Evolutionary conservation across 805 yeast species (phyloP), one percentile per base, ranked within the genome.

Genomic region (Scheffersomyces spartinae): DNA sequence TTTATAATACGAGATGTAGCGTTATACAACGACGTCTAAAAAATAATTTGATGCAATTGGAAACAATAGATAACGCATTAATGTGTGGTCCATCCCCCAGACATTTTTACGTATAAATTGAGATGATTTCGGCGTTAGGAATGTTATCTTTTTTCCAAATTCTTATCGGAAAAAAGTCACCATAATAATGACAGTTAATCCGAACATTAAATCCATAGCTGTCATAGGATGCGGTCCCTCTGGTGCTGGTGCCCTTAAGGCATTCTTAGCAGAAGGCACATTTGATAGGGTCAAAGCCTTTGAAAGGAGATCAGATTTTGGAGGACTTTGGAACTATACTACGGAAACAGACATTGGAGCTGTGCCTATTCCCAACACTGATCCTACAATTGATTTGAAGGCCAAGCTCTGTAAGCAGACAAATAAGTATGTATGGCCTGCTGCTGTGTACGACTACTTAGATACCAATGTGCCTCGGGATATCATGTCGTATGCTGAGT

Each of bases 151-250:
- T n/a, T n/a, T n/a, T n/a, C n/a, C n/a, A n/a, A n/a, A n/a, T n/a
- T n/a, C n/a, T n/a, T n/a, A n/a, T n/a, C n/a, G n/a, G n/a, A n/a
- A n/a, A n/a, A n/a, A n/a, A n/a, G 9, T 16, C 21, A 13, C 7
- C 16, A 22, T 23, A 20, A 22, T 27, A 17, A n/a, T n/a, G n/a
- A n/a, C n/a, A n/a, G n/a, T n/a, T n/a, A n/a, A n/a, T n/a, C 21
- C 20, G 16, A 21, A 26, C n/a, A 33, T 52, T 12, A 47, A 49
- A 26, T 43, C 49, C 17, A 57, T 80, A 3, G 84, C 83, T 0
- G 67, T 82, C 6, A 61, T 82, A 13, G 94, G 94, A 2, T 85
- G 71, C 3, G 94, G 93, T 0, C 86, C 91, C 0, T 63, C 71
- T 22, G 93, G 88, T 0, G 50, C 76, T 12, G 82, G 75, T 0